A percentile compares a stretch with the other conserved stretches of the same genome.
These are phyloP conservation scores for Leccinum aurantiacum DNA, from an alignment of 768 basidiomycete genomes.

Conservation along the genomic window DNA sequence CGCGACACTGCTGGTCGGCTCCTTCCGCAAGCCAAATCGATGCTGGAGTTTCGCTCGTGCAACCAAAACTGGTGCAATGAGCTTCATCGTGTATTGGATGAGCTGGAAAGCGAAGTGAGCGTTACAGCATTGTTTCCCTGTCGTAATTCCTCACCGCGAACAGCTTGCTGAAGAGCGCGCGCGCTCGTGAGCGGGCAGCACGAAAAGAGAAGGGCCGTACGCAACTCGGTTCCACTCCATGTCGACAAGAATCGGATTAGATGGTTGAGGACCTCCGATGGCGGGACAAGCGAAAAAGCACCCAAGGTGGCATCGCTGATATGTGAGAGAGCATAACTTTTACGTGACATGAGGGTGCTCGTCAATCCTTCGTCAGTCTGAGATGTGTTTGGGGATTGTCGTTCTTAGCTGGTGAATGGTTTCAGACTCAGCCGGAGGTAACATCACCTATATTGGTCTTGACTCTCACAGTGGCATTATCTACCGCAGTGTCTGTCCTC, in stretches of 20 bases:
- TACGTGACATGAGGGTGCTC: conserved; percentile 48
- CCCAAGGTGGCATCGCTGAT: conserved; percentile 68
- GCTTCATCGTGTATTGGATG: conserved; percentile 70
- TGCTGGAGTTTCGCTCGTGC: conserved; percentile 70
- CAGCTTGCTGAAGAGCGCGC: conserved; percentile 53
- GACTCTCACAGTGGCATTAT: background rate
- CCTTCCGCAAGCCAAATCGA: conserved; percentile 54
- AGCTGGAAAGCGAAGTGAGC: conserved; percentile 44
- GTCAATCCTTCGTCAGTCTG: background rate
- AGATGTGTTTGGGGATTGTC: background rate
- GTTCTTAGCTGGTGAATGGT: background rate
- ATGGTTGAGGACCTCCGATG: conserved; percentile 68
- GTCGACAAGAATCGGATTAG: conserved; percentile 74
- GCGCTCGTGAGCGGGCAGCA: conserved; percentile 12
- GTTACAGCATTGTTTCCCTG: background rate
- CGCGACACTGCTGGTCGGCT: conserved; percentile 55
- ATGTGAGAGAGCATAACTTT: conserved; percentile 46
- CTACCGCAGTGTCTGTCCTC: background rate
- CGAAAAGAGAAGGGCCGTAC: conserved; percentile 31
- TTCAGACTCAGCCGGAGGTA: background rate
- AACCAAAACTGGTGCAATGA: conserved; percentile 63
- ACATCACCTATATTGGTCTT: background rate
- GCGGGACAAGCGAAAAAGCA: conserved; percentile 54
- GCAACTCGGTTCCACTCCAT: conserved; percentile 85
- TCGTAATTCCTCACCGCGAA: conserved; percentile 53